Evolutionary conservation across 495 filamentous ascomycete species (phyloP), one percentile per base, ranked within the genome.

Genomic region (Aspergillus campestris): DNA sequence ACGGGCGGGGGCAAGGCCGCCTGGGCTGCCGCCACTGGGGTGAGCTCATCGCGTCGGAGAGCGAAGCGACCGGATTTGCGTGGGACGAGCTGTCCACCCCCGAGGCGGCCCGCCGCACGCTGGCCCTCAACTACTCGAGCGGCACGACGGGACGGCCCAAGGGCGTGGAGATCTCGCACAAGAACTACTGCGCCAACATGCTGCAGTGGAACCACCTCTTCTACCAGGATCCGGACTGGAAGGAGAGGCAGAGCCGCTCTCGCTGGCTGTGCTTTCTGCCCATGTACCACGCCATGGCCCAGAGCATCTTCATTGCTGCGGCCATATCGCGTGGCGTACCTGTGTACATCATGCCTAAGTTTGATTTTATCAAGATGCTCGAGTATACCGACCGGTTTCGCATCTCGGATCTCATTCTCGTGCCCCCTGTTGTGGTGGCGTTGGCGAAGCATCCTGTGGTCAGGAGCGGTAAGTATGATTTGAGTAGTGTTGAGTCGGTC

Each of bases 91-190:
- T 75, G 7, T 41, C 47, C 1, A 71, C 57, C 41, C 62, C 55
- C 6, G 69, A 70, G 40, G 48, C 62, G 31, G 58, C 65, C 2
- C 58, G 59, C 31, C 66, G 59, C 5, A 75, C 74, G 10, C 67
- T 75, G 2, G 70, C 70, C 65, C 70, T 90, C 42, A 88, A 88
- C 53, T 89, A 89, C 62, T 80, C 73, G 43, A 78, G 73, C 40
- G 88, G 88, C 3, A 94, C 88, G 7, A 94, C 87, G 0, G 88
- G 88, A 3, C 69, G 86, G 6, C 84, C 88, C 10, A 94, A 94
- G 58, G 88, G 88, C 15, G 88, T 91, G 18, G 81, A 85, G 60
- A 81, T 92, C 49, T 75, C 80, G 10, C 87, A 94, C 61, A 62
- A 67, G 32, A 82, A 86, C 49, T 84, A 89, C 53, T 70, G 86